These are phyloP conservation scores for Candida multigemmis DNA, from an alignment of 805 yeast species.

Conservation along the genomic window DNA sequence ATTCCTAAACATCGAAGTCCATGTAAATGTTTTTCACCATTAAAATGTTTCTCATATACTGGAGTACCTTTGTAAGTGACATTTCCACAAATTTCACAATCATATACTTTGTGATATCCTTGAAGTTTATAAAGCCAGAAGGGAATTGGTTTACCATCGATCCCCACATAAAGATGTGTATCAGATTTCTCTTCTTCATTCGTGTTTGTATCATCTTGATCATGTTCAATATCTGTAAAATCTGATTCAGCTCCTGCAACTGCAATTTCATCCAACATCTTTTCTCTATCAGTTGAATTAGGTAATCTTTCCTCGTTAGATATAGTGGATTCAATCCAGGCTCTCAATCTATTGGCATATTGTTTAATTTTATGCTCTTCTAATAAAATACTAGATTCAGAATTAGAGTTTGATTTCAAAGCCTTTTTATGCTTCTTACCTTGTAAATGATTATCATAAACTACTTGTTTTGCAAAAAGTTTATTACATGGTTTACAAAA, in stretches of 20 bases:
- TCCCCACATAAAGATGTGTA: constrained; percentile 65
- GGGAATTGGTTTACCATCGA: constrained; percentile 90
- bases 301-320: constrained; percentile 55
- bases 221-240: constrained; percentile 18
- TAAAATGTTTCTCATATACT: constrained; percentile 67
- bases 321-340: constrained; percentile 40
- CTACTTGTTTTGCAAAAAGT: constrained; percentile 53
- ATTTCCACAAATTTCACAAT: constrained; percentile 86
- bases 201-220: constrained; percentile 8
- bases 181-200: constrained; percentile 13
- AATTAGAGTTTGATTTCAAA: constrained; percentile 2
- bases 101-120: constrained; percentile 65
- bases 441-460: constrained; percentile 55
- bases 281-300: constrained; percentile 65
- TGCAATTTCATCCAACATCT: constrained; percentile 40
- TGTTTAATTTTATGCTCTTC: constrained; percentile 32
- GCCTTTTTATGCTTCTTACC: constrained; percentile 73
- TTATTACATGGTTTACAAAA: constrained; percentile 62
- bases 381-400: constrained; percentile 1
- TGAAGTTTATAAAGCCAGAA: constrained; percentile 86
- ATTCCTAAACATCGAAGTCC: constrained; percentile 76
- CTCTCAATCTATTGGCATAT: constrained; percentile 26
- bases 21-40: constrained; percentile 56
- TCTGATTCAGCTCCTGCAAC: constrained; percentile 28
- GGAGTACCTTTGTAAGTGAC: constrained; percentile 62